Percentiles rank a stretch among this genome's conserved stretches.
phyloP scores from a whole-genome alignment of 1,139 yeast genomes.

The Diutina pseudorugosa region DNA sequence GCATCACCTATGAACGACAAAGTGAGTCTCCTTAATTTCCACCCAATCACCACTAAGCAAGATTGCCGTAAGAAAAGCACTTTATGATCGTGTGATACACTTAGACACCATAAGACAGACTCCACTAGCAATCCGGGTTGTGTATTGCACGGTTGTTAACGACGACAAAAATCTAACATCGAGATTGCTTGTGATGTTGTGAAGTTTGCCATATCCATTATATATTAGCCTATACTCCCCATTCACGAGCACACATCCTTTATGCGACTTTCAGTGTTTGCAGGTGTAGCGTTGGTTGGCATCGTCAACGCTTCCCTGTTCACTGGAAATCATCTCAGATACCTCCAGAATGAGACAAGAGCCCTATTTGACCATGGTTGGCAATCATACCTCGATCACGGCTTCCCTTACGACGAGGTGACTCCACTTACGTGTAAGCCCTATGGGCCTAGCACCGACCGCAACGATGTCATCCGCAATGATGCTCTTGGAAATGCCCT shows the following conservation, averaged over 20 bases:
- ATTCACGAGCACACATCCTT: not conserved
- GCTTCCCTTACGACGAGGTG: slow-evolving; percentile 79
- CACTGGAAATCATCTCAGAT: slow-evolving; percentile 35
- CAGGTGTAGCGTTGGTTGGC: not conserved
- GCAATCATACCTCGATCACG: slow-evolving; percentile 55
- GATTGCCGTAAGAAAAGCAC: too few species aligned
- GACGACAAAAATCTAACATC: too few species aligned
- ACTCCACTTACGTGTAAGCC: slow-evolving; percentile 63
- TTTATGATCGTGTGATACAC: too few species aligned
- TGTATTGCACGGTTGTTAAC: too few species aligned
- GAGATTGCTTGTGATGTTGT: too few species aligned
- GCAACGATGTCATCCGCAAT: slow-evolving; percentile 48
- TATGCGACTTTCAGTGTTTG: not conserved
- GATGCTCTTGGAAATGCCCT: slow-evolving; percentile 83
- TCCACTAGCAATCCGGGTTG: too few species aligned
- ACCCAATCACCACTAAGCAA: too few species aligned
- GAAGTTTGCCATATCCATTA: too few species aligned
- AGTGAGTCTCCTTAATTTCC: too few species aligned
- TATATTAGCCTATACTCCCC: not conserved
- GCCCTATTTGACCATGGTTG: slow-evolving; percentile 65
- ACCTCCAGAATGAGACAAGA: slow-evolving; percentile 38
- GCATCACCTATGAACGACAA: too few species aligned
- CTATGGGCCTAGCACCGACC: slow-evolving; percentile 46
- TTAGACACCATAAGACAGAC: too few species aligned
- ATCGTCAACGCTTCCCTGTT: slow-evolving; percentile 13